Conservation (phyloP, 2,329 filamentous ascomycete genomes). For the Fusarium azukiicola region DNA sequence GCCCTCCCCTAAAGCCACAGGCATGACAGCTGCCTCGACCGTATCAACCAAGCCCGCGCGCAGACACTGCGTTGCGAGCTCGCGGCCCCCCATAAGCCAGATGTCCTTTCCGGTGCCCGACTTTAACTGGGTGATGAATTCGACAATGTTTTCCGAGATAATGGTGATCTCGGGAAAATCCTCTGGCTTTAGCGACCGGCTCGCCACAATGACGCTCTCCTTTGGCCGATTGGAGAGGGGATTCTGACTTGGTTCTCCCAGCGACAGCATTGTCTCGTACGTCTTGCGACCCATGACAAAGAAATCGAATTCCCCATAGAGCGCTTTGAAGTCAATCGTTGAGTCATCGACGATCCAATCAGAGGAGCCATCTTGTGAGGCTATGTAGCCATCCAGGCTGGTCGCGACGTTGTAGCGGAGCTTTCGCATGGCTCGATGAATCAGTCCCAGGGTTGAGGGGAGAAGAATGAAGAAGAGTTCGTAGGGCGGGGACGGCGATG, state of each 20-base stretch:
- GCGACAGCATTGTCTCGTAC: constrained; percentile 55
- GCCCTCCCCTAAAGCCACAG: constrained; percentile 49
- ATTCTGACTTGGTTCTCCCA: constrained; percentile 38
- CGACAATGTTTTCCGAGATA: constrained; percentile 43
- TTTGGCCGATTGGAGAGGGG: constrained; percentile 46
- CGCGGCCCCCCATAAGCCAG: constrained; percentile 63
- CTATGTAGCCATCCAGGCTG: constrained; percentile 62
- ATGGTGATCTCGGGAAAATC: constrained; percentile 53
- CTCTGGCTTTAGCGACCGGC: constrained; percentile 41
- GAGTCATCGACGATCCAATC: constrained; percentile 58
- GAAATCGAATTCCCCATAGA: constrained; percentile 57
- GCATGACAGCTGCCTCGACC: constrained; percentile 56
- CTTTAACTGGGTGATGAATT: constrained; percentile 49
- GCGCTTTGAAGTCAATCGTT: constrained; percentile 57
- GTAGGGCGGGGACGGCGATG: background rate
- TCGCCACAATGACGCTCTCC: constrained; percentile 57
- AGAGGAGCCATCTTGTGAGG: constrained; percentile 54
- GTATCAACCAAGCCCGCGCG: constrained; percentile 56
- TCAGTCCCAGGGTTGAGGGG: background rate
- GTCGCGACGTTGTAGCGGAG: constrained; percentile 60
- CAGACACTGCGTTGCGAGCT: constrained; percentile 55
- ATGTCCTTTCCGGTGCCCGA: constrained; percentile 51
- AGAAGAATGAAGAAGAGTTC: background rate
- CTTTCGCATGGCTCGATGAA: constrained; percentile 37
- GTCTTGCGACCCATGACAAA: constrained; percentile 64